These are phyloP conservation scores for Phytopythium helicoides DNA, from an alignment of 352 stramenopile genomes.

Conservation along the genomic window DNA sequence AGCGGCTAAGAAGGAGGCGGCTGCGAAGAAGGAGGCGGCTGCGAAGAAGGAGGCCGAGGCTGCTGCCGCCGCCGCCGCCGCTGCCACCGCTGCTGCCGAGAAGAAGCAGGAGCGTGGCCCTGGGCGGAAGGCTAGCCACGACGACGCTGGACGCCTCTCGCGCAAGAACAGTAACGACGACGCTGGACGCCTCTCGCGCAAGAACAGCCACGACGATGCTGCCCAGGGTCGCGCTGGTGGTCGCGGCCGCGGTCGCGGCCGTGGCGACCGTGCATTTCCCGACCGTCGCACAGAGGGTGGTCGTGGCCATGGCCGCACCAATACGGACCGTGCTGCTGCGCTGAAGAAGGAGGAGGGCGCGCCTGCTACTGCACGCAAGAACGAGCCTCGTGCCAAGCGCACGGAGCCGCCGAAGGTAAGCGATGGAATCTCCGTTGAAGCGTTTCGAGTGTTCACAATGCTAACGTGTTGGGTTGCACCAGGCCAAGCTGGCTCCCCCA, in stretches of 20 bases:
- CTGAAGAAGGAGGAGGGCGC: constrained; percentile 21
- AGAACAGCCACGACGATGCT: constrained; percentile 50
- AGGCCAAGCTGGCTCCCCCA: constrained; percentile 45
- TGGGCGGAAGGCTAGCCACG: constrained; percentile 18
- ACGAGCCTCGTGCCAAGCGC: constrained; percentile 47
- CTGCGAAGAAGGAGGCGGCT: constrained; percentile 22
- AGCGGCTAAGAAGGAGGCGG: constrained; percentile 18
- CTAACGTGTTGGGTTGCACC: neutral
- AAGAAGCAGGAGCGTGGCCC: constrained; percentile 16
- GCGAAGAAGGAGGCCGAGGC: constrained; percentile 13
- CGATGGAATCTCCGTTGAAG: neutral
- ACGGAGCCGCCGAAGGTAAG: constrained; percentile 40
- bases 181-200: constrained; percentile 12
- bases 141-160: constrained; percentile 12
- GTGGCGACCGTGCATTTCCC: constrained; percentile 19
- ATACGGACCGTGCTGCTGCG: constrained; percentile 18
- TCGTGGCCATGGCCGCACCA: constrained; percentile 30
- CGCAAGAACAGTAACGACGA: constrained; percentile 28
- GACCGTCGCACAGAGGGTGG: constrained; percentile 26
- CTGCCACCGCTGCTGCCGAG: neutral
- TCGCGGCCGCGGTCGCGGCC: constrained; percentile 33
- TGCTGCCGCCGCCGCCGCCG: neutral
- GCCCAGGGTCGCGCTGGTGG: constrained; percentile 18
- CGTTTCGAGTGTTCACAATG: neutral
- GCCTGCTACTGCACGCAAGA: constrained; percentile 27